A percentile compares a stretch with the other conserved stretches of the same genome.
These are phyloP conservation scores for Alternaria longipes DNA, from an alignment of 2,329 filamentous ascomycete genomes.

Conservation along the genomic window DNA sequence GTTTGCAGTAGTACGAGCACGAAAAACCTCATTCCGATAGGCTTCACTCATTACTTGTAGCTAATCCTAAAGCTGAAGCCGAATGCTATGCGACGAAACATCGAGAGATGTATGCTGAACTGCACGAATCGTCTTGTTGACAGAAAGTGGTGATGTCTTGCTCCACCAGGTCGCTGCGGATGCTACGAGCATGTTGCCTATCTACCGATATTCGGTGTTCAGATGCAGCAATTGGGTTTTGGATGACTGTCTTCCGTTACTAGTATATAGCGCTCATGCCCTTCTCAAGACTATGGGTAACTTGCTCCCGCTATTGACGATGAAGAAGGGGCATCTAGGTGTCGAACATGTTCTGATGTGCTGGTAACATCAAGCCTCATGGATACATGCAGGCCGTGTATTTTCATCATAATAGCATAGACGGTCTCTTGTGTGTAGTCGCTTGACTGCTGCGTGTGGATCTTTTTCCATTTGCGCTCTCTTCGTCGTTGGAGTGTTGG, in stretches of 20 bases:
- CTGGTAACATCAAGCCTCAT: neutral
- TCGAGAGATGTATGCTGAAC: neutral
- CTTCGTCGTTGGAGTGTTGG: conserved; percentile 36
- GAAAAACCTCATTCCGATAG: neutral
- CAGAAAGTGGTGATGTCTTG: neutral
- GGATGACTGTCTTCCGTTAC: neutral
- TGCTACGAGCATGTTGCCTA: neutral
- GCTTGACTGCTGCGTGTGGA: neutral
- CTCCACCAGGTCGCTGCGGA: neutral
- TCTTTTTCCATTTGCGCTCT: conserved; percentile 31
- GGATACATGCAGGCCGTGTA: conserved; percentile 17
- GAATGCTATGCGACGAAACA: neutral
- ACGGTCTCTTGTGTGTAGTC: neutral
- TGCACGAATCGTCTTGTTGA: neutral
- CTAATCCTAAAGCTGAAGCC: no score
- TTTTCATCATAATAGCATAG: neutral
- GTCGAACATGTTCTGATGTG: neutral
- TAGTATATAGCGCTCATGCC: neutral
- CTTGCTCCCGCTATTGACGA: neutral
- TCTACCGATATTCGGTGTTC: neutral
- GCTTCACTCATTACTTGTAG: no score
- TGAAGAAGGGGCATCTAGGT: neutral
- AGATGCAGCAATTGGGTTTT: neutral
- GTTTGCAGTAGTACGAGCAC: neutral
- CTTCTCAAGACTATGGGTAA: neutral